Base-by-base conservation (phyloP, 257 asterid species). In the Plantago major region DNA sequence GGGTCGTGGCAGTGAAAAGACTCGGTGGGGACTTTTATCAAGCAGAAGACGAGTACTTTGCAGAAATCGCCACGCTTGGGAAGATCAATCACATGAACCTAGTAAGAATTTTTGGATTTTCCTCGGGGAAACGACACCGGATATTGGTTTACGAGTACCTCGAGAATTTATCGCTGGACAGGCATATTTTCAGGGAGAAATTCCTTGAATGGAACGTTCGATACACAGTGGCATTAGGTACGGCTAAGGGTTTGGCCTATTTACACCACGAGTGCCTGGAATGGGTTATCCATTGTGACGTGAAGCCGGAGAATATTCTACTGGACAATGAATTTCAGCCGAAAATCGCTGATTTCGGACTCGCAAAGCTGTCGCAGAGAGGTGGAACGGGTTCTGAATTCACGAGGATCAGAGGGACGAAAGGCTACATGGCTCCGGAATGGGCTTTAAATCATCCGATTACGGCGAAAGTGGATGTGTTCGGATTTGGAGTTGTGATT, bases 271-370 rank as follows among this genome's bases (percentile, higher is more conserved):
- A 79, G 70, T 86, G 90, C 52, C 65, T 77, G 0, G 82, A 79
- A 40, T 79, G 81, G 79, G 81, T 85, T 42, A 81, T 86, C 44
- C 95, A 86, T 38, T 78, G 90, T 12, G 90, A 86, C 26, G 84
- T 82, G 48, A 85, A 85, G 68, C 94, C 89, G 0, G 83, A 80
- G 7, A 85, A 85, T 33, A 76, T 85, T 58, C n/a, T n/a, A n/a
- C n/a, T n/a, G n/a, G n/a, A n/a, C n/a, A n/a, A n/a, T n/a, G n/a
- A n/a, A n/a, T n/a, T n/a, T n/a, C n/a, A n/a, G n/a, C n/a, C n/a
- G n/a, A n/a, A n/a, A n/a, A n/a, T n/a, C n/a, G n/a, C n/a, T n/a
- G n/a, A n/a, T n/a, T n/a, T n/a, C n/a, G n/a, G n/a, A n/a, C n/a
- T n/a, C n/a, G n/a, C n/a, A n/a, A n/a, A n/a, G n/a, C n/a, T n/a